Evolutionary conservation across 495 filamentous ascomycete genomes (phyloP).

Genomic region (Aspergillus saccharolyticus): DNA sequence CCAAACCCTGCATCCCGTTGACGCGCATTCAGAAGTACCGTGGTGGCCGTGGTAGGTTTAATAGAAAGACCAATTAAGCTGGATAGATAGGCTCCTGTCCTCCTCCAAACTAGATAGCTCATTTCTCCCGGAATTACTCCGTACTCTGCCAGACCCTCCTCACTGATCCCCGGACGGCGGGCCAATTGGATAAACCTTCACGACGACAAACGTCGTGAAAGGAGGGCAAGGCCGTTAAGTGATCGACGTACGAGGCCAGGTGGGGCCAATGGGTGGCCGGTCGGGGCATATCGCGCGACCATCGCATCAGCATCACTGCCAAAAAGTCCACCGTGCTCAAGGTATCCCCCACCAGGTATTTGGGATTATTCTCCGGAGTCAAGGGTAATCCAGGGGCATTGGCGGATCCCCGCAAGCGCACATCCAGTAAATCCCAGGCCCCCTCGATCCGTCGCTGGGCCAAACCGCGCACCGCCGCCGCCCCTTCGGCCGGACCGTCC

Average conservation of each 20-base stretch:
- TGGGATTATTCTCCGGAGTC: not conserved
- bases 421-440: not conserved
- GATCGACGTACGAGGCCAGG: not conserved
- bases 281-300: not conserved
- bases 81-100: not conserved
- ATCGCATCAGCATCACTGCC: slow-evolving; percentile 3
- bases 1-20: no score
- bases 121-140: not conserved
- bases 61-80: not conserved
- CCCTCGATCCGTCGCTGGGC: not conserved
- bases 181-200: not conserved
- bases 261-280: not conserved
- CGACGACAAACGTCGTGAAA: slow-evolving; percentile 2
- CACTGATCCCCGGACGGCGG: not conserved
- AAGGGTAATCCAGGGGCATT: not conserved
- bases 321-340: not conserved
- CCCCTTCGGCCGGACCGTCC: not conserved
- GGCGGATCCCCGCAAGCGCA: not conserved
- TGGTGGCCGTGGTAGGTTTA: no score
- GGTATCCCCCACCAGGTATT: not conserved
- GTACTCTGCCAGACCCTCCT: not conserved
- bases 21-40: no score
- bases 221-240: not conserved
- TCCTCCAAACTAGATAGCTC: not conserved
- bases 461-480: not conserved